Conservation (phyloP, 306 rosid species). For the Benincasa hispida region DNA sequence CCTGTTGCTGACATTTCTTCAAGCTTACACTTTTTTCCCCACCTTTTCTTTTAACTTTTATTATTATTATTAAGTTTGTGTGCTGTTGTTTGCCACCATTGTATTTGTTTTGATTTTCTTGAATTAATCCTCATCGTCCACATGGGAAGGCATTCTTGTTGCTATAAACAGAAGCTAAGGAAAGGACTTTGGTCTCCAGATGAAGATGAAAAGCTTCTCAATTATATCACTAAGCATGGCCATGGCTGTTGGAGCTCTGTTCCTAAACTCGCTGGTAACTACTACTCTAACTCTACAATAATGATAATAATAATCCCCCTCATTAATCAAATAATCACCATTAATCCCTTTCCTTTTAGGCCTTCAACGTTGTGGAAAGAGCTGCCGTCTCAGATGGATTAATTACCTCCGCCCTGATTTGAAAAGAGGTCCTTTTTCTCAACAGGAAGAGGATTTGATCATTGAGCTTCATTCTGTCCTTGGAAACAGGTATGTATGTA, state of each 20-base stretch:
- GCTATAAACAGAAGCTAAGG: conserved; percentile 40
- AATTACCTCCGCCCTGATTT: conserved; percentile 45
- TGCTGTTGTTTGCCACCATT: too few species aligned
- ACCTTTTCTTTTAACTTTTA: too few species aligned
- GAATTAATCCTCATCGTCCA: background rate
- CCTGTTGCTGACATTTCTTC: conserved; percentile 8
- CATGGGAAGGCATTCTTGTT: conserved; percentile 27
- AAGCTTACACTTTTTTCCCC: background rate
- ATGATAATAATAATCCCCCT: too few species aligned
- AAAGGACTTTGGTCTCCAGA: conserved; percentile 56
- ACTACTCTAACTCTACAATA: too few species aligned
- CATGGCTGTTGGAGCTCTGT: conserved; percentile 53
- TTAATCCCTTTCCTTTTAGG: conserved; percentile 20
- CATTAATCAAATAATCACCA: too few species aligned
- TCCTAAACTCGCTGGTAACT: conserved; percentile 40
- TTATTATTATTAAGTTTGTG: too few species aligned
- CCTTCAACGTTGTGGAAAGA: conserved; percentile 42
- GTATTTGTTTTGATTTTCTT: background rate
- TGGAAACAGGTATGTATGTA: conserved; percentile 29
- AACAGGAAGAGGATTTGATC: conserved; percentile 39
- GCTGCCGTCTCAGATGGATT: conserved; percentile 49
- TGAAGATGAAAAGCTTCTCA: conserved; percentile 41
- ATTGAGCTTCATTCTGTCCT: conserved; percentile 39
- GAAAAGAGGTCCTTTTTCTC: conserved; percentile 33
- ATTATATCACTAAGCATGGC: conserved; percentile 27